A percentile compares a stretch with the other conserved stretches of the same genome.
Evolutionary conservation across 192 early-diverging fungal genomes (phyloP).

Genomic region (Irineochytrium annulatum): DNA sequence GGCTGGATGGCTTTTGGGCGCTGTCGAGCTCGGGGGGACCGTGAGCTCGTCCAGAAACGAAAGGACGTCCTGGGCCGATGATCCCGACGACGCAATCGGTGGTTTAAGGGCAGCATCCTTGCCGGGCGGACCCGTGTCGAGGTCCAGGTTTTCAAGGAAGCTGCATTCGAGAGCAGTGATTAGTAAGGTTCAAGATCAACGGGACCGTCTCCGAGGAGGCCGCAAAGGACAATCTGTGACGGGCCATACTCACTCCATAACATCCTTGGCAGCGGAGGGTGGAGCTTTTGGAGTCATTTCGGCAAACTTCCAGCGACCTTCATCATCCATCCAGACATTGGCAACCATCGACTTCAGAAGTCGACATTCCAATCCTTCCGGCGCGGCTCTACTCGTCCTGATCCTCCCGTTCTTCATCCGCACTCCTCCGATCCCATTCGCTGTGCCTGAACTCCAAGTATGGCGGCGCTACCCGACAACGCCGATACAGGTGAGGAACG

Average conservation of each 20-base stretch:
- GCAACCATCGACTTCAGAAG: too few species aligned
- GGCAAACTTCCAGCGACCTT: too few species aligned
- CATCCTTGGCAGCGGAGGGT: slow-evolving; percentile 6
- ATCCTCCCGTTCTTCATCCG: background rate
- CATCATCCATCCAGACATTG: too few species aligned
- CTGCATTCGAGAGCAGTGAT: slow-evolving; percentile 5
- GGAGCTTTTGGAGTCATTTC: too few species aligned
- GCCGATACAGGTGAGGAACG: background rate
- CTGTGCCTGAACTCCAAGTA: background rate
- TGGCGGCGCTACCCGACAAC: background rate
- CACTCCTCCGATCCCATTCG: background rate
- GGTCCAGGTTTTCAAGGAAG: slow-evolving; percentile 17
- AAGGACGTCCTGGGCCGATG: slow-evolving; percentile 29
- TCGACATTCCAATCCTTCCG: background rate
- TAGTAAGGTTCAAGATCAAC: background rate
- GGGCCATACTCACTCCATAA: slow-evolving; percentile 14
- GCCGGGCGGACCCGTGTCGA: slow-evolving; percentile 1
- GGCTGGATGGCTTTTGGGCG: background rate
- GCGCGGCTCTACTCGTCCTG: background rate
- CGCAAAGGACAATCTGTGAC: background rate
- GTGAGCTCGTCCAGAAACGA: slow-evolving; percentile 40
- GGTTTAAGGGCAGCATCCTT: background rate
- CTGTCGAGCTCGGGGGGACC: background rate
- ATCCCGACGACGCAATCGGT: background rate
- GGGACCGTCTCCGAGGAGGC: background rate